These are phyloP conservation scores for Eucalyptus virginea DNA, from an alignment of 345 rosid species.

Conservation along the genomic window DNA sequence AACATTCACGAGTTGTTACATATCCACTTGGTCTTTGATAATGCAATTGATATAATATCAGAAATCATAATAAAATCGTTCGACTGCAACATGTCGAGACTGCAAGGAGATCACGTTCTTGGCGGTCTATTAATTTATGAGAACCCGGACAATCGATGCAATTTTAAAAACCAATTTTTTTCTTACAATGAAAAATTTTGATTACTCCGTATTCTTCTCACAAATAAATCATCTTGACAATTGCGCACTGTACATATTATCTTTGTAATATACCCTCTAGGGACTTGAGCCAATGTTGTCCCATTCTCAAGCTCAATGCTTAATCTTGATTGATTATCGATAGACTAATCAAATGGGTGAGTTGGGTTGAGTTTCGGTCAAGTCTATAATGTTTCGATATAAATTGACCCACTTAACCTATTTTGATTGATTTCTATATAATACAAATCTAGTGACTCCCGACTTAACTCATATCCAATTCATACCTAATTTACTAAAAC, in stretches of 20 bases:
- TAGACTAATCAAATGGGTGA: too few relatives aligned
- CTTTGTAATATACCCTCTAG: neutral
- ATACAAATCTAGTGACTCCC: too few relatives aligned
- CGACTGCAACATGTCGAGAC: neutral
- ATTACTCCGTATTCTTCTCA: neutral
- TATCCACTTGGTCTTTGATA: neutral
- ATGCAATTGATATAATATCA: too few relatives aligned
- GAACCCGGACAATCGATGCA: neutral
- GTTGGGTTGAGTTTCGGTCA: too few relatives aligned
- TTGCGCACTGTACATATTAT: neutral
- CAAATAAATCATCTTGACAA: neutral
- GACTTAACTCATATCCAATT: too few relatives aligned
- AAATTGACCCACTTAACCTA: too few relatives aligned
- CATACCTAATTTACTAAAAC: too few relatives aligned
- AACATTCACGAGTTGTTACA: neutral
- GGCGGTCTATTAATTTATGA: neutral
- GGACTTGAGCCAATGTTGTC: neutral
- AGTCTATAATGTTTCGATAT: too few relatives aligned
- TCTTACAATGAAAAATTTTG: neutral
- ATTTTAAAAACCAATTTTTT: neutral
- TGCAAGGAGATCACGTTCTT: neutral
- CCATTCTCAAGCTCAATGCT: neutral
- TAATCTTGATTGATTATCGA: neutral
- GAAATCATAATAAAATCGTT: neutral
- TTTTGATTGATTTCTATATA: too few relatives aligned